These are phyloP conservation scores for Paramecium caudatum DNA, from an alignment of 73 alveolate genomes.

Conservation along the genomic window DNA sequence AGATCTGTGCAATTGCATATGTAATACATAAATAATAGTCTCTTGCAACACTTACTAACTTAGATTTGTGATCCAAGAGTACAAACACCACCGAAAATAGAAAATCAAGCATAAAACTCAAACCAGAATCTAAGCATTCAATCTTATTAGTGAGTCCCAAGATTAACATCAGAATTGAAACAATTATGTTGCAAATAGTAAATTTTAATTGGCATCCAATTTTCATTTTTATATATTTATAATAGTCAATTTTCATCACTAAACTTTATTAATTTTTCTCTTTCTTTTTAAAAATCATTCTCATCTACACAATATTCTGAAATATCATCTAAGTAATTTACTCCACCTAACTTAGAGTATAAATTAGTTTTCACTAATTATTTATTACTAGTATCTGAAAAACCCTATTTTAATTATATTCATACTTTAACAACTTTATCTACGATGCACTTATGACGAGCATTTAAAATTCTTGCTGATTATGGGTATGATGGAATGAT, in stretches of 20 bases:
- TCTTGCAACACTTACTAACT: neutral
- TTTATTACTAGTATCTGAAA: neutral
- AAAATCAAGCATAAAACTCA: neutral
- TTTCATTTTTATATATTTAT: no score
- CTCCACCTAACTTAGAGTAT: neutral
- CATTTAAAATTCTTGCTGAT: slow-evolving; percentile 54
- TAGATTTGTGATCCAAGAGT: neutral
- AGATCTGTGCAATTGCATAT: neutral
- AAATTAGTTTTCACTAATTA: neutral
- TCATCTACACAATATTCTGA: neutral
- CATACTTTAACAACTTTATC: slow-evolving; percentile 59
- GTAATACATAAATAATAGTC: slow-evolving; percentile 6
- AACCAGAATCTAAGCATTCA: neutral
- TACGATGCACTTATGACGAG: slow-evolving; percentile 42
- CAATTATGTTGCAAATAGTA: slow-evolving; percentile 25
- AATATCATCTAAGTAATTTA: neutral
- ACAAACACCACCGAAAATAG: neutral
- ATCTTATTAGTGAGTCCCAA: neutral
- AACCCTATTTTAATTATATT: neutral
- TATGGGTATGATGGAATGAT: slow-evolving; percentile 64
- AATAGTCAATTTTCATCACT: no score
- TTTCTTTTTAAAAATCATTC: neutral
- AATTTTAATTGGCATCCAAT: neutral
- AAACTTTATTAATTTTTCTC: neutral
- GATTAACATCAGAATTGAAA: neutral